A percentile compares a stretch with the other conserved stretches of the same genome.
phyloP scores from a whole-genome alignment of 2,329 filamentous ascomycete genomes.

The Aspergillus versicolor region DNA sequence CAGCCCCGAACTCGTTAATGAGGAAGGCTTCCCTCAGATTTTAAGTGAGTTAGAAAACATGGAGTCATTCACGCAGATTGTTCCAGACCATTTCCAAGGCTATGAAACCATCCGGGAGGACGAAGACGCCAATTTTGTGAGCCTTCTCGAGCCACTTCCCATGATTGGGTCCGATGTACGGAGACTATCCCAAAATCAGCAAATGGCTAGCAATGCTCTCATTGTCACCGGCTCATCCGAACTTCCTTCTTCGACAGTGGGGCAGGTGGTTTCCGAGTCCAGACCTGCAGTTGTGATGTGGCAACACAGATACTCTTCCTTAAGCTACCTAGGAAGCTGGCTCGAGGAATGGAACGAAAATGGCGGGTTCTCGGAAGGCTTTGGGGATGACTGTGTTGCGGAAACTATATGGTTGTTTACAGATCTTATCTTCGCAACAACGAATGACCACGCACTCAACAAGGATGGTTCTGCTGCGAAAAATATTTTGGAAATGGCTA shows the following conservation, averaged over 20 bases:
- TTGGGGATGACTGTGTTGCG: slow-evolving; percentile 62
- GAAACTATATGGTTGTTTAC: slow-evolving; percentile 75
- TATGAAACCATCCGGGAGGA: slow-evolving; percentile 82
- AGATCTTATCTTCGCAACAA: slow-evolving; percentile 59
- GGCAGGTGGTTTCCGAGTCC: slow-evolving; percentile 71
- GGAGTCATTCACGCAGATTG: slow-evolving; percentile 71
- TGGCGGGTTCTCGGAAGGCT: slow-evolving; percentile 53
- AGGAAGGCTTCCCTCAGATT: slow-evolving; percentile 54
- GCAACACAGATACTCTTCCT: slow-evolving; percentile 70
- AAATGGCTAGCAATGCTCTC: slow-evolving; percentile 30
- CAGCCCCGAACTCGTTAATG: slow-evolving; percentile 43
- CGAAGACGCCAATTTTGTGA: slow-evolving; percentile 77
- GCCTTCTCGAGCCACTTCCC: slow-evolving; percentile 59
- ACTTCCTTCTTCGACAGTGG: slow-evolving; percentile 40
- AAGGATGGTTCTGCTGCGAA: slow-evolving; percentile 40
- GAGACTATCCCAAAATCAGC: slow-evolving; percentile 21
- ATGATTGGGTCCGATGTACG: slow-evolving; percentile 37
- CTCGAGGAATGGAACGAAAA: slow-evolving; percentile 48
- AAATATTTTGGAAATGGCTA: slow-evolving; percentile 50
- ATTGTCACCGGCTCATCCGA: slow-evolving; percentile 37
- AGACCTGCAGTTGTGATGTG: slow-evolving; percentile 74
- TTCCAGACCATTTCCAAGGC: slow-evolving; percentile 69
- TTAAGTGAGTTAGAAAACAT: slow-evolving; percentile 67
- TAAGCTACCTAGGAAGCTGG: slow-evolving; percentile 75
- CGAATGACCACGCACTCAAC: slow-evolving; percentile 25